Evolutionary conservation across 1,284 basidiomycete species (phyloP), one percentile per base, ranked within the genome.

Genomic region (Trametes sp.): DNA sequence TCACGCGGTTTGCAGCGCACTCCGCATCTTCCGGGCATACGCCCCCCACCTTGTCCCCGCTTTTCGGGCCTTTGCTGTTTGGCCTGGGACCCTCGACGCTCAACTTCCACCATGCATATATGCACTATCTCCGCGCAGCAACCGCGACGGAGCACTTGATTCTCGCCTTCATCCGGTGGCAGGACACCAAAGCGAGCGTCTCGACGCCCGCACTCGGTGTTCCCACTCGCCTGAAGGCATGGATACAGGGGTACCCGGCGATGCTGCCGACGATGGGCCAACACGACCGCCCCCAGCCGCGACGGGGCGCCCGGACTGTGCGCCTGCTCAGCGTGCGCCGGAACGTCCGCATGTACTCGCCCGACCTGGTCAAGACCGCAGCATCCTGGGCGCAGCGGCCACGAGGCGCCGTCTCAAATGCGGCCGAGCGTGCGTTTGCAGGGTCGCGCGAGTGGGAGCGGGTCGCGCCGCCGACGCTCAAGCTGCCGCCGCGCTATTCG

Each of bases 91-190:
- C 82, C 21, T 83, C 86, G 49, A 80, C 75, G 51, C 83, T 84
- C 57, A 82, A 89, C 1, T 94, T 94, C 76, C 88, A 91, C 61
- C 84, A 87, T 69, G 87, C 92, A 2, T 96, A 97, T 74, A 76
- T 86, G 19, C 85, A 89, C 70, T 97, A 95, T 73, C 87, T 96
- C 48, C 88, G 90, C 53, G 82, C 92, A 19, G 89, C 91, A 1
- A 87, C 89, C 42, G 95, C 95, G 0, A 92, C 92, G 59, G 95
- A 98, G 73, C 95, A 98, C 69, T 80, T 98, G 54, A 80, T 97
- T 13, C 84, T 97, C 19, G 84, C 93, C 0, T 95, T 90, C 74
- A 90, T 97, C 61, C 87, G 95, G 21, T 90, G 87, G 80, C 88
- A 93, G 67, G 87, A 92, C 64, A 59, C 61, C 23, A 67, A 67